Evolutionary conservation across 306 rosid genomes (phyloP).

Genomic region (Urtica urens): DNA sequence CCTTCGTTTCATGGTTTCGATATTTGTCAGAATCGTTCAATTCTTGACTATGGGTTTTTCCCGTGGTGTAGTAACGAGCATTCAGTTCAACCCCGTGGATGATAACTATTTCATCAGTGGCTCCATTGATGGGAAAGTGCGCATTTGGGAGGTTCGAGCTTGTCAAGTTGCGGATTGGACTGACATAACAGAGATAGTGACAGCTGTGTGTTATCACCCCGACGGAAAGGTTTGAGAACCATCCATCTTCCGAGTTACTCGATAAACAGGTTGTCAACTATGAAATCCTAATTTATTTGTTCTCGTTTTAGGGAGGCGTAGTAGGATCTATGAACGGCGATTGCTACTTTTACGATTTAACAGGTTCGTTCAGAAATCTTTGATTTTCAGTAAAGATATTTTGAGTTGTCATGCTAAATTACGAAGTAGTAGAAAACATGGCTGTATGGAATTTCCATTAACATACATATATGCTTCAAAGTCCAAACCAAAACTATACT

Average conservation of each 20-base stretch:
- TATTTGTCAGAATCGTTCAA: not conserved
- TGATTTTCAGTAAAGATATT: not conserved
- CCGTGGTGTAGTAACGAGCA: slow-evolving; percentile 50
- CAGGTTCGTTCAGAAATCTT: slow-evolving; percentile 26
- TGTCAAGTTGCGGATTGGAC: slow-evolving; percentile 58
- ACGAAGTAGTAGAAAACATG: no score
- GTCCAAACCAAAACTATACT: no score
- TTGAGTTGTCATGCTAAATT: no score
- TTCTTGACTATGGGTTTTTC: not conserved
- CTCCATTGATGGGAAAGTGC: slow-evolving; percentile 75
- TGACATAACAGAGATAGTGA: slow-evolving; percentile 56
- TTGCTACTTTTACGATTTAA: slow-evolving; percentile 43
- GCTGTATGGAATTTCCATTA: no score
- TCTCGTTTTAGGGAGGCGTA: slow-evolving; percentile 43
- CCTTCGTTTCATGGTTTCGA: not conserved
- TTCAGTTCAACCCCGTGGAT: slow-evolving; percentile 53
- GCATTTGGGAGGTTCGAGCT: slow-evolving; percentile 55
- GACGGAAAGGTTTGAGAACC: slow-evolving; percentile 50
- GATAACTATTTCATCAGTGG: slow-evolving; percentile 63
- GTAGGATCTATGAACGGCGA: slow-evolving; percentile 63
- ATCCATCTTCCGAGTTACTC: no score
- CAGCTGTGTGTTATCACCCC: slow-evolving; percentile 59
- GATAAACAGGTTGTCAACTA: no score
- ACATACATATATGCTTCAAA: no score
- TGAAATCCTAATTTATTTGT: not conserved